Base-by-base conservation (phyloP, 2,329 filamentous ascomycete genomes). In the Cercospora sesami region DNA sequence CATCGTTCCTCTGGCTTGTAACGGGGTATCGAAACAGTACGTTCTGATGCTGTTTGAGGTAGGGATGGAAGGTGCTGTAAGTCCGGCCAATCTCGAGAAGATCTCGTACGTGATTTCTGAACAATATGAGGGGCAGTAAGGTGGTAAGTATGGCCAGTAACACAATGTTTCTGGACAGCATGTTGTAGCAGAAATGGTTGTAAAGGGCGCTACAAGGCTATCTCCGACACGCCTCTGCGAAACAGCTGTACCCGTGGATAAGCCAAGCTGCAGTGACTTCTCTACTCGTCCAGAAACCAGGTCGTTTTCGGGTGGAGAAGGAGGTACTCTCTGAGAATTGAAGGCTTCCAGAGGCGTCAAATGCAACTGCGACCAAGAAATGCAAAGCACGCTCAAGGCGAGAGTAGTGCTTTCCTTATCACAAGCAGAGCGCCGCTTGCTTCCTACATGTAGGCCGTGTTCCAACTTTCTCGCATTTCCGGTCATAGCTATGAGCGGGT, bases 31-130 rank as follows among this genome's bases (percentile, higher is more conserved):
- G 67, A 55, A 72, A 70, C 0, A 75, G 64, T 4, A 72, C 63
- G 21, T 74, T 63, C 42, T 67, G 65, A 64, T 75, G 63, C 5
- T 66, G 18, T 10, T 48, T 53, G 12, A 74, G 39, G 63, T 70
- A 68, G 10, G 61, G 39, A 28, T 70, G 66, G 63, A 73, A 76
- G 7, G 67, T 71, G 51, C 69, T 69, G 60, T 76, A 76, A 5
- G 73, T 74, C 16, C 67, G 66, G 8, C 59, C 67, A 9, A 75
- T 68, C 31, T 75, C 73, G 23, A 48, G 63, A 8, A 76, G 67
- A 65, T 75, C 71, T 39, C 67, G 48, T 0, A 74, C 58, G 23
- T 76, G 74, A 16, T 66, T 21, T 64, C 73, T 68, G 16, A 70
- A 23, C 23, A 59, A 6, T 16, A 71, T 18, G 2, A 69, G 23